Base-by-base conservation (phyloP, 176 grass and related monocot genomes). In the Olyra latifolia region DNA sequence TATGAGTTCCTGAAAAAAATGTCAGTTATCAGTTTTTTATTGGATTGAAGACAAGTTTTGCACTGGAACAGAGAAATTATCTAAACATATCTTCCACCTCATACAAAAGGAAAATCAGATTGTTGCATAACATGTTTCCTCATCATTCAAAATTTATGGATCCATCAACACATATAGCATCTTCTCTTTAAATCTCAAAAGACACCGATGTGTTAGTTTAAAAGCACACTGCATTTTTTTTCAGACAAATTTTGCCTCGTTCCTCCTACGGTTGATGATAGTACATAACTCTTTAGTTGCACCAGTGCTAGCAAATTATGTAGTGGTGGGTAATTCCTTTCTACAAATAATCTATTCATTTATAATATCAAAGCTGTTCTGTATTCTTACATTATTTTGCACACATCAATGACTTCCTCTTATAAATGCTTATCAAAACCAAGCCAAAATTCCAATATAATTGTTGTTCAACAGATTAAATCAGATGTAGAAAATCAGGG, bases 401-500 rank as follows among this genome's bases (percentile, higher is more conserved):
- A 76, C 47, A 74, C 9, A 43, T 67, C 64, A 81, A 13, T 66
- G 22, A 56, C 43, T 81, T 81, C 7, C 6, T 66, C 23, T 62
- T 30, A 15, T 47, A 66, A 54, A n/a, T 47, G 32, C 13, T 55
- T 71, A 78, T 84, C 22, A 56, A 25, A 84, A 89, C n/a, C 27
- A 64, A 82, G 28, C 11, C 29, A 48, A 66, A 66, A 38, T 10
- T 1, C 62, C 13, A 65, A 58, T 61, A 77, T n/a, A 50, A 69
- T 86, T 72, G n/a, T 30, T 40, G 58, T 64, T 80, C 22, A 85
- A 81, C 90, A 99, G 93, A 99, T 99, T 73, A 99, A 95, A 83
- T 96, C 97, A 82, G 97, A 95, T 52, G 92, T 99, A 80, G 97
- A 99, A 83, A 89, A 91, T 81, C 97, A 99, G 71, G 45, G 86